Evolutionary conservation across 2,329 filamentous ascomycete species (phyloP), one percentile per base, ranked within the genome.

Genomic region (Periglandula ipomoeae): DNA sequence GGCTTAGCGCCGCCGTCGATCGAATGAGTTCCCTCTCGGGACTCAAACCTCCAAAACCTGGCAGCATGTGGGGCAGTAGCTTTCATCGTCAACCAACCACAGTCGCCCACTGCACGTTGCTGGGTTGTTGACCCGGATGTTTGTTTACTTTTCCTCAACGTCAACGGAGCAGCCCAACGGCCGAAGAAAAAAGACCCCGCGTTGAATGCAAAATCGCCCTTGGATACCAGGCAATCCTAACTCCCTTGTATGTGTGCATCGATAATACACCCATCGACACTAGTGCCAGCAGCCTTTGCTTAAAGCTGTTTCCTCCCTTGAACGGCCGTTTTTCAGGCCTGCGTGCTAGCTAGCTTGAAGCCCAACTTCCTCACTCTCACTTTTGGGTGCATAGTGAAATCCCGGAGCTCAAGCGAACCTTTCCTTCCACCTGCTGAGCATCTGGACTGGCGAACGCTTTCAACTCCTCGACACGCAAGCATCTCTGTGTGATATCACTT

Each of bases 91-190:
- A 42, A 23, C 47, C 42, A 49, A 51, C 32, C 39, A 49, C 11
- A 20, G 13, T 20, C 19, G n/a, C 22, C 11, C 27, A 20, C 17
- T 4, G n/a, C 23, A 20, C 52, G 56, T 58, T 58, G 56, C 56
- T 53, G 50, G 55, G 56, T 48, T 43, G 56, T 50, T 47, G 38
- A 40, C 46, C 48, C 41, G 43, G 50, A 30, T 52, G 50, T 57
- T 58, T 58, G 55, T 58, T 58, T 58, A 58, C 55, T 42, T 54
- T 47, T 37, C 48, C 46, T 44, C 39, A 51, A 44, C 42, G 24
- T 45, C 39, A 44, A 46, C 42, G 44, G 42, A 49, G 30, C 47
- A 11, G 39, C 30, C 35, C 8, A 39, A 17, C 37, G 41, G 39
- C 43, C 45, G 34, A 39, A 26, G 27, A 39, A 44, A 52, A 30